phyloP scores from a whole-genome alignment of 345 rosid species.

The Eucalyptus urophylla region DNA sequence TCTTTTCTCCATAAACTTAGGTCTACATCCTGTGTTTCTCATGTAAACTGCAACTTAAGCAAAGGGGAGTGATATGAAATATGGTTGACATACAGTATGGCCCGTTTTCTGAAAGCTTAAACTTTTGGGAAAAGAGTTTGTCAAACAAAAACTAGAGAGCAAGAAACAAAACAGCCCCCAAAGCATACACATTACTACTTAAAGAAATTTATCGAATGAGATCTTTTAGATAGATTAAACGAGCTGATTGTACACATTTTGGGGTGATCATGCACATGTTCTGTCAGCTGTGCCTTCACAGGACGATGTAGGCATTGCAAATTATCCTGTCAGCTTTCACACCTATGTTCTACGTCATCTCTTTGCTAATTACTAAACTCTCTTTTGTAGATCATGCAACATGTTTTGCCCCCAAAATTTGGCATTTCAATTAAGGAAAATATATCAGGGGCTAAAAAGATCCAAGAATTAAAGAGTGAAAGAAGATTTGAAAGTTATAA shows the following conservation, averaged over 20 bases:
- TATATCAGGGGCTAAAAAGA: background rate
- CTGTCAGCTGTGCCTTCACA: background rate
- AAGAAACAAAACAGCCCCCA: background rate
- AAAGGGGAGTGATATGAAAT: background rate
- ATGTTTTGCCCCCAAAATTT: background rate
- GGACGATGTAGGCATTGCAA: background rate
- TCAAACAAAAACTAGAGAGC: background rate
- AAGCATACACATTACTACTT: background rate
- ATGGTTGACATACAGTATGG: background rate
- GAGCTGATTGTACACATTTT: background rate
- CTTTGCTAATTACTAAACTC: background rate
- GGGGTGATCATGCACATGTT: background rate
- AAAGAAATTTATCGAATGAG: background rate
- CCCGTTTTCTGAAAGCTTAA: background rate
- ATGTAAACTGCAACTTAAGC: background rate
- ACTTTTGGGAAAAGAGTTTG: background rate
- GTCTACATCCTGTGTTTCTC: background rate
- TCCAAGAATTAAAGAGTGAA: background rate
- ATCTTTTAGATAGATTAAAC: background rate
- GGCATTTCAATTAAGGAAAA: background rate
- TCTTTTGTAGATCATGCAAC: background rate
- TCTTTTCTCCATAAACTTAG: background rate
- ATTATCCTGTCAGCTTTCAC: background rate
- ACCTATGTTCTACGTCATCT: background rate
- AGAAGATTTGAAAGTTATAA: background rate